phyloP scores from a whole-genome alignment of 2,329 filamentous ascomycete genomes.

The Sphaerulina populicola region DNA sequence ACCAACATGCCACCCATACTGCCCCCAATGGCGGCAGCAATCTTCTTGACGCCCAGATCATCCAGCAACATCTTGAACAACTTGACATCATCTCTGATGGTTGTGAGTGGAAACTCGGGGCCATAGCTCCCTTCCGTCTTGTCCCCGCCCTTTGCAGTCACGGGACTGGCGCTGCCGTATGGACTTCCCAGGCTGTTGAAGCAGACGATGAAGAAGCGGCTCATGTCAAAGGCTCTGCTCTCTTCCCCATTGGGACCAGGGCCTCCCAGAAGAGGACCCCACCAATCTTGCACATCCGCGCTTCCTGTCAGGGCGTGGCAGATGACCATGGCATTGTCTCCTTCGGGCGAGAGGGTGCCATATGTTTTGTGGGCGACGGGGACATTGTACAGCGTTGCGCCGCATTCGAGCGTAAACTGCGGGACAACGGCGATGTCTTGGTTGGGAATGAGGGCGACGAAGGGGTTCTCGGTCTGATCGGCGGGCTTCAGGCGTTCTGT shows the following conservation, averaged over 20 bases:
- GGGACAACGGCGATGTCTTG: slow-evolving; percentile 82
- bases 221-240: slow-evolving; percentile 61
- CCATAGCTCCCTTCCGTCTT: slow-evolving; percentile 69
- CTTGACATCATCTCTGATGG: slow-evolving; percentile 88
- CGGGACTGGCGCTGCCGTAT: slow-evolving; percentile 78
- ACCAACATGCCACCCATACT: slow-evolving; percentile 86
- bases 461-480: slow-evolving; percentile 82
- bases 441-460: slow-evolving; percentile 73
- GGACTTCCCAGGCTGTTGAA: slow-evolving; percentile 80
- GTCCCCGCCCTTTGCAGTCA: slow-evolving; percentile 80
- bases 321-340: slow-evolving; percentile 58
- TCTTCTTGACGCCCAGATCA: slow-evolving; percentile 67
- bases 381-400: slow-evolving; percentile 69
- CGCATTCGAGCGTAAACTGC: slow-evolving; percentile 86
- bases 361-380: slow-evolving; percentile 58
- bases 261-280: slow-evolving; percentile 72
- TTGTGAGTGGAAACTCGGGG: slow-evolving; percentile 91
- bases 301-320: slow-evolving; percentile 82
- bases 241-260: slow-evolving; percentile 49
- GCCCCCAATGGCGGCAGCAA: slow-evolving; percentile 72
- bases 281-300: slow-evolving; percentile 79
- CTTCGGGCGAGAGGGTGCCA: slow-evolving; percentile 47
- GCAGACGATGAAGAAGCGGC: slow-evolving; percentile 75
- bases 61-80: slow-evolving; percentile 73
- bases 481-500: slow-evolving; percentile 27